A percentile compares a stretch with the other conserved stretches of the same genome.
phyloP scores from a whole-genome alignment of 2,329 filamentous ascomycete genomes.

The Fusarium buxicola region DNA sequence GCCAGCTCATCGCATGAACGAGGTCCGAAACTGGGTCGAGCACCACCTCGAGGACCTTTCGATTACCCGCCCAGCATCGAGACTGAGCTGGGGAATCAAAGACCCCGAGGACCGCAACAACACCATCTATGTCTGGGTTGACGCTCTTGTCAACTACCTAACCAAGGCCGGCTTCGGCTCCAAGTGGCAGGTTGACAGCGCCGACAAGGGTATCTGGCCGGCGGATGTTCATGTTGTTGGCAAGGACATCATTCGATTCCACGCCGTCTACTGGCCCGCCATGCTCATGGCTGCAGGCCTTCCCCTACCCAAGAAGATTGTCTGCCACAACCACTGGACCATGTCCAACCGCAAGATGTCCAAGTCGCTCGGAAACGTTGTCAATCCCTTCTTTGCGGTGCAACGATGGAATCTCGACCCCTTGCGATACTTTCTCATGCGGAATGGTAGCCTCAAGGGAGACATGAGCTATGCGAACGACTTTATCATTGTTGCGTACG shows the following conservation, averaged over 20 bases:
- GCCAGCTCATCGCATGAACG: slow-evolving; percentile 78
- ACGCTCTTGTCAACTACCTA: slow-evolving; percentile 93
- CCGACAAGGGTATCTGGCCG: slow-evolving; percentile 80
- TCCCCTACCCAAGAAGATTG: slow-evolving; percentile 79
- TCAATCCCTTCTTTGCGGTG: slow-evolving; percentile 92
- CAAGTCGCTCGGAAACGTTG: slow-evolving; percentile 93
- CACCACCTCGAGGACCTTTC: slow-evolving; percentile 87
- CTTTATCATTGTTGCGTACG: slow-evolving; percentile 79
- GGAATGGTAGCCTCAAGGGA: slow-evolving; percentile 79
- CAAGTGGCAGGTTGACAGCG: slow-evolving; percentile 72
- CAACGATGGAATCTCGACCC: slow-evolving; percentile 89
- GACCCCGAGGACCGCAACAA: slow-evolving; percentile 87
- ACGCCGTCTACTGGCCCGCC: slow-evolving; percentile 98
- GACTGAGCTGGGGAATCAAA: slow-evolving; percentile 87
- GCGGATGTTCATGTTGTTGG: slow-evolving; percentile 93
- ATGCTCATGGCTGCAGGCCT: slow-evolving; percentile 90
- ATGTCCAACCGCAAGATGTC: slow-evolving; percentile 95
- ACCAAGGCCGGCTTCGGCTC: slow-evolving; percentile 82
- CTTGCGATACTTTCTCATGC: slow-evolving; percentile 89
- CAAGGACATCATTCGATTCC: slow-evolving; percentile 96
- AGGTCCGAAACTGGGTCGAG: slow-evolving; percentile 81
- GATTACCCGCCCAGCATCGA: slow-evolving; percentile 82
- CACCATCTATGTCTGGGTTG: slow-evolving; percentile 98
- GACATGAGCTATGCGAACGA: slow-evolving; percentile 90
- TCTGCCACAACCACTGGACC: slow-evolving; percentile 96